Conservation (phyloP, 106 monocot genomes). For the Allium fistulosum region DNA sequence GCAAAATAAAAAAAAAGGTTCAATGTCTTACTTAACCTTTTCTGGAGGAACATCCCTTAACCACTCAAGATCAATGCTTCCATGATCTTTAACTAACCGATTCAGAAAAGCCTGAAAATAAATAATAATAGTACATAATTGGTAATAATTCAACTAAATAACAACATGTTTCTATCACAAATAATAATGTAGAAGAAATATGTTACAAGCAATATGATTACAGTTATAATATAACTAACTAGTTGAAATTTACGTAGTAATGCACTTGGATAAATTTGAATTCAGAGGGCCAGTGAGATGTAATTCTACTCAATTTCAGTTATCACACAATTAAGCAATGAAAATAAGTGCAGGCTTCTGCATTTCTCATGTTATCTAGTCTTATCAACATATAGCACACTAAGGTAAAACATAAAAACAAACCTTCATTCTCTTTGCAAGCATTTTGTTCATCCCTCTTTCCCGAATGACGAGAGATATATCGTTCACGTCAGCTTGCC, state of each 20-base stretch:
- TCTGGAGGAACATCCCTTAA: slow-evolving; percentile 23
- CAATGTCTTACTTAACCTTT: slow-evolving; percentile 23
- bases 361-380: neutral
- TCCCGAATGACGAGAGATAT: slow-evolving; percentile 64
- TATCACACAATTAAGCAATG: too few relatives aligned
- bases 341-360: neutral
- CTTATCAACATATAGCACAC: too few relatives aligned
- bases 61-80: slow-evolving; percentile 29
- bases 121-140: neutral
- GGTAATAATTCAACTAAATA: too few relatives aligned
- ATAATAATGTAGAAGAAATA: too few relatives aligned
- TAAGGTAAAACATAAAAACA: neutral
- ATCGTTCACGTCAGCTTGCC: slow-evolving; percentile 48
- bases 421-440: slow-evolving; percentile 88
- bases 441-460: slow-evolving; percentile 86
- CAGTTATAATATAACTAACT: too few relatives aligned
- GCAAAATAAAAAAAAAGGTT: neutral
- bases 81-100: slow-evolving; percentile 24
- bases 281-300: too few relatives aligned
- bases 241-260: too few relatives aligned
- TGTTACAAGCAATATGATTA: too few relatives aligned
- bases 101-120: slow-evolving; percentile 22
- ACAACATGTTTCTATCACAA: too few relatives aligned
- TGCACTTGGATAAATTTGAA: too few relatives aligned
- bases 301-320: neutral